Evolutionary conservation across 148 eudicot species (phyloP).

Genomic region (Rhododendron ferrugineum): DNA sequence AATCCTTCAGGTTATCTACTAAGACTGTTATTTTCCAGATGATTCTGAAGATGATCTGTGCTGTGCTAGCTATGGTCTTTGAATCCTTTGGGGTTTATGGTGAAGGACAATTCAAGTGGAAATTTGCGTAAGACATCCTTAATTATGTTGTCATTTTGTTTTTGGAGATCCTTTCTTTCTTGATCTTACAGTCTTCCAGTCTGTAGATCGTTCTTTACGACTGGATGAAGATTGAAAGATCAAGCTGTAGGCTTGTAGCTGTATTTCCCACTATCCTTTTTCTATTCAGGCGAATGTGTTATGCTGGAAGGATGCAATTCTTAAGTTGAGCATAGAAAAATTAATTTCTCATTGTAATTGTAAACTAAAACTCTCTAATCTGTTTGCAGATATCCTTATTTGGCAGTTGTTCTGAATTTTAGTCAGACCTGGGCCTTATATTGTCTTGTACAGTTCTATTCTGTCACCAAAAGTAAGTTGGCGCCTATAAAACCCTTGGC

Average conservation of each 20-base stretch:
- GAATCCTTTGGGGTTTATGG: conserved; percentile 80
- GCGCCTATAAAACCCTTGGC: conserved; percentile 96
- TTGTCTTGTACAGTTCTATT: conserved; percentile 96
- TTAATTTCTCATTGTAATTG: background rate
- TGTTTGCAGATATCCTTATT: conserved; percentile 89
- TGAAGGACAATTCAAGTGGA: conserved; percentile 95
- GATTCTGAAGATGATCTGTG: conserved; percentile 96
- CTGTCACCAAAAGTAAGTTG: conserved; percentile 78
- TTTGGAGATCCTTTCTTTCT: background rate
- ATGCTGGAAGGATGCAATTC: background rate
- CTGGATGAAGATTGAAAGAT: background rate
- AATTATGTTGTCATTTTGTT: conserved; percentile 8
- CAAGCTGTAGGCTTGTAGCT: background rate
- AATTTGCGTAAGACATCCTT: conserved; percentile 72
- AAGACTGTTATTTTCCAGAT: conserved; percentile 51
- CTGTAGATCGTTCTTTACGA: background rate
- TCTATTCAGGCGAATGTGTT: background rate
- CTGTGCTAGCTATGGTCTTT: conserved; percentile 68
- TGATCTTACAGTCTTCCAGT: background rate
- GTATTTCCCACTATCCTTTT: background rate
- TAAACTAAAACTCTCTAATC: conserved; percentile 6
- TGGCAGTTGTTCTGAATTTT: conserved; percentile 92
- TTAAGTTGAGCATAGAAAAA: background rate
- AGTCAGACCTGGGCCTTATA: conserved; percentile 99
- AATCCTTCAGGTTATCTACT: background rate